Evolutionary conservation across 495 filamentous ascomycete species (phyloP).

Genomic region (Trichoderma virens): DNA sequence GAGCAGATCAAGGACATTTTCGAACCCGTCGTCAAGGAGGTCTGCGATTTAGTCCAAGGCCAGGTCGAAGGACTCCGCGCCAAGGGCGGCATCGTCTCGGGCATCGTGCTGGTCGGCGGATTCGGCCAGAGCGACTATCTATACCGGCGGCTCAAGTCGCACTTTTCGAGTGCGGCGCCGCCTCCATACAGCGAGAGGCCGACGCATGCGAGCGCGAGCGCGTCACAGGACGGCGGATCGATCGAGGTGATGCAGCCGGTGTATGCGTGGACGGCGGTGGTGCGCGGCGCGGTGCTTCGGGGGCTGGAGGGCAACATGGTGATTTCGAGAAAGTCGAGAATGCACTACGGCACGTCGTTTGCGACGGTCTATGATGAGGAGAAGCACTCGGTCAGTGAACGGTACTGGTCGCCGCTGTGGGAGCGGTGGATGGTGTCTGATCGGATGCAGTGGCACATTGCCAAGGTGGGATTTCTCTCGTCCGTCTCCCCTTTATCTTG

Average conservation of each 20-base stretch:
- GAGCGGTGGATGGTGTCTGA: conserved; percentile 75
- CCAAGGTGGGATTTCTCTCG: conserved; percentile 57
- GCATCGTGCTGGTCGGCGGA: conserved; percentile 61
- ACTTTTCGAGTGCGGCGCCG: conserved; percentile 57
- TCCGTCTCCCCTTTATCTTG: not conserved
- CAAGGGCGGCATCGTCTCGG: conserved; percentile 57
- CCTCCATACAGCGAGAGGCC: conserved; percentile 61
- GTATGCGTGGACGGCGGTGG: conserved; percentile 72
- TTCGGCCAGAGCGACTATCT: conserved; percentile 64
- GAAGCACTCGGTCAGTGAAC: conserved; percentile 56
- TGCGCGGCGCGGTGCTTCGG: conserved; percentile 57
- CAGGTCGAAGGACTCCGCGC: conserved; percentile 52
- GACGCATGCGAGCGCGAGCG: conserved; percentile 40
- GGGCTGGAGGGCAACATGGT: conserved; percentile 68
- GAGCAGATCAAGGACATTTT: conserved; percentile 56
- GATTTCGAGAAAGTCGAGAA: conserved; percentile 54
- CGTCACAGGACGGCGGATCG: conserved; percentile 32
- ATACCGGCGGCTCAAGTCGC: conserved; percentile 54
- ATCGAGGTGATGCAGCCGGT: conserved; percentile 72
- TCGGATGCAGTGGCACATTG: conserved; percentile 75
- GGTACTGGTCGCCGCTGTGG: conserved; percentile 71
- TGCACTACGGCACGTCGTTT: conserved; percentile 73
- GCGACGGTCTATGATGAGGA: conserved; percentile 66
- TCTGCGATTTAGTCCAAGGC: conserved; percentile 51
- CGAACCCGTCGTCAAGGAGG: conserved; percentile 56